Evolutionary conservation across 768 basidiomycete genomes (phyloP).

Genomic region (Pleurotus pulmonarius): DNA sequence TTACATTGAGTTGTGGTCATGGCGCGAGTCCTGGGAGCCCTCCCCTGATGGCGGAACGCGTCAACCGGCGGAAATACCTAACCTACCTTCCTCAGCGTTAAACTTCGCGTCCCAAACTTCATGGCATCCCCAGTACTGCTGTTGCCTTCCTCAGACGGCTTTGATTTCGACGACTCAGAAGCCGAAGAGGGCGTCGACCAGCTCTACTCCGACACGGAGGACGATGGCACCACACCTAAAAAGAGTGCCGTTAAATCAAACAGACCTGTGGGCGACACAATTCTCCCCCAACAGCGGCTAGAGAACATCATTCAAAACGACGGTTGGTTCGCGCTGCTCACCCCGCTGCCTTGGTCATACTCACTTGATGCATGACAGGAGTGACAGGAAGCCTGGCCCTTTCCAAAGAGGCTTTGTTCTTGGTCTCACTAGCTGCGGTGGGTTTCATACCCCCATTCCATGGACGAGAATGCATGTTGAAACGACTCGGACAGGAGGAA

Average conservation of each 20-base stretch:
- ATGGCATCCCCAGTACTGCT: constrained; percentile 1
- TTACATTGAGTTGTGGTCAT: too few relatives aligned
- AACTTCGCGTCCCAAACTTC: not conserved
- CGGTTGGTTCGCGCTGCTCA: constrained; percentile 36
- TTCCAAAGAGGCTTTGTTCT: constrained; percentile 72
- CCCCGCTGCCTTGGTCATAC: not conserved
- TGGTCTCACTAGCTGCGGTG: constrained; percentile 77
- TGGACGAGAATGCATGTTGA: not conserved
- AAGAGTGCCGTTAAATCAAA: constrained; percentile 20
- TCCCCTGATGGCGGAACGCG: too few relatives aligned
- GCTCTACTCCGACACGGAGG: constrained; percentile 54
- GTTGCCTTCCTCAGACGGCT: not conserved
- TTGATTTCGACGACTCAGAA: constrained; percentile 36
- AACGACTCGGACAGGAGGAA: constrained; percentile 58
- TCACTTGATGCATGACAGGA: constrained; percentile 28
- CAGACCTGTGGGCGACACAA: constrained; percentile 32
- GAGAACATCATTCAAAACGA: constrained; percentile 81
- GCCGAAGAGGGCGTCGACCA: constrained; percentile 64
- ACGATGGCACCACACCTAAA: constrained; percentile 21
- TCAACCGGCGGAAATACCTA: too few relatives aligned
- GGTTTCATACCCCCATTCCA: constrained; percentile 12
- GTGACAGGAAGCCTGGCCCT: constrained; percentile 59
- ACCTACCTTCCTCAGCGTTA: too few relatives aligned
- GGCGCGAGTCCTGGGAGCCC: too few relatives aligned
- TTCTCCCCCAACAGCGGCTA: constrained; percentile 62